Percentiles rank a stretch among this genome's conserved stretches.
These are phyloP conservation scores for Phaseolus lunatus DNA, from an alignment of 306 rosid species.

Conservation along the genomic window DNA sequence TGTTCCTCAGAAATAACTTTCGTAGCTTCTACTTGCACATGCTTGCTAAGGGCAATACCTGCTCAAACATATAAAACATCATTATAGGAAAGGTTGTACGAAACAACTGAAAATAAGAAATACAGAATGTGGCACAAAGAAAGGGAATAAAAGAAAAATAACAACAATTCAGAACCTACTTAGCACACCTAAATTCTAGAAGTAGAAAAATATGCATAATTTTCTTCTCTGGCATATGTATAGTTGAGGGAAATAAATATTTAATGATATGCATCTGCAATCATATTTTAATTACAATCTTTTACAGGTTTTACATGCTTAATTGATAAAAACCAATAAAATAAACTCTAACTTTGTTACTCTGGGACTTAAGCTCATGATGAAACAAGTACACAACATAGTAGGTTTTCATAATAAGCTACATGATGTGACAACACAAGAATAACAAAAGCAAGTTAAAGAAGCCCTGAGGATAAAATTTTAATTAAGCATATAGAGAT, in stretches of 20 bases:
- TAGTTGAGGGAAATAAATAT: slow-evolving; percentile 17
- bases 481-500: slow-evolving; percentile 13
- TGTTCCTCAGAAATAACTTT: slow-evolving; percentile 68
- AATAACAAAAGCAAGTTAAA: slow-evolving; percentile 8
- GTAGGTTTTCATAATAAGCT: slow-evolving; percentile 37
- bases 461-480: background rate
- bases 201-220: no score
- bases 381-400: slow-evolving; percentile 19
- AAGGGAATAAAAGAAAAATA: slow-evolving; percentile 15
- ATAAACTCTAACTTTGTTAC: slow-evolving; percentile 23
- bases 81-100: slow-evolving; percentile 1
- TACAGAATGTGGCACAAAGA: background rate
- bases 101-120: slow-evolving; percentile 37
- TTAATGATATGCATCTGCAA: slow-evolving; percentile 22
- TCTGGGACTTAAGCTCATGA: slow-evolving; percentile 25
- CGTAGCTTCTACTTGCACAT: slow-evolving; percentile 62
- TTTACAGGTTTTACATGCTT: slow-evolving; percentile 12
- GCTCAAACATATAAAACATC: slow-evolving; percentile 52
- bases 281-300: slow-evolving; percentile 4
- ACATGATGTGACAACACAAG: slow-evolving; percentile 25
- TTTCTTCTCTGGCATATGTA: slow-evolving; percentile 9
- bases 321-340: slow-evolving; percentile 12
- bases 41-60: slow-evolving; percentile 74
- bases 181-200: no score
- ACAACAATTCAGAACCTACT: background rate